Percentiles rank a stretch among this genome's conserved stretches.
Conservation (phyloP, 1,139 yeast species). For the Wickerhamomyces sp. region DNA sequence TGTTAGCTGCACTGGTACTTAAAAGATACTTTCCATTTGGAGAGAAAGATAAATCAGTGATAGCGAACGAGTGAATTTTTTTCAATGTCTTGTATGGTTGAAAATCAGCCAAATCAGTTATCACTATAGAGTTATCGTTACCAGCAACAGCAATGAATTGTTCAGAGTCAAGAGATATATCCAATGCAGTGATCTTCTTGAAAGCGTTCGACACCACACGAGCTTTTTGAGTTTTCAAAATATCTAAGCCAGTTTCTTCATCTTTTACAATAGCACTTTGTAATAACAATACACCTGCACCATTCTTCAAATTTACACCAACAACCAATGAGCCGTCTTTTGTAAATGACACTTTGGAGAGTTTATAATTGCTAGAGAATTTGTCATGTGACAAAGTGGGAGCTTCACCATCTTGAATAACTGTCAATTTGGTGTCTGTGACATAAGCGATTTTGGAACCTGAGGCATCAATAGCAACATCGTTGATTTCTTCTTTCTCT, state of each 20-base stretch:
- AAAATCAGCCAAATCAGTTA: slow-evolving; percentile 50
- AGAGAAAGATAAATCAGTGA: slow-evolving; percentile 69
- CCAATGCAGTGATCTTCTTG: slow-evolving; percentile 69
- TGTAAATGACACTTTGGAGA: slow-evolving; percentile 59
- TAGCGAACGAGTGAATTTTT: slow-evolving; percentile 74
- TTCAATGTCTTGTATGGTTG: slow-evolving; percentile 45
- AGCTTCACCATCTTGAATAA: slow-evolving; percentile 45
- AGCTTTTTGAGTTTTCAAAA: slow-evolving; percentile 32
- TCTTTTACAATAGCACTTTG: slow-evolving; percentile 21
- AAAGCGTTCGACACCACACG: slow-evolving; percentile 46
- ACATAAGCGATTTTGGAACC: slow-evolving; percentile 53
- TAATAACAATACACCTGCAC: slow-evolving; percentile 36
- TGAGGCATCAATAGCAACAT: slow-evolving; percentile 43
- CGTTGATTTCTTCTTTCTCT: slow-evolving; percentile 50
- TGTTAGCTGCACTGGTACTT: slow-evolving; percentile 77
- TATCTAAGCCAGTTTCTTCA: slow-evolving; percentile 1
- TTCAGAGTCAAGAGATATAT: slow-evolving; percentile 39
- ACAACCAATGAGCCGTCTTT: slow-evolving; percentile 46
- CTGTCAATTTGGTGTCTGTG: slow-evolving; percentile 49
- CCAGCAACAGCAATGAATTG: slow-evolving; percentile 69
- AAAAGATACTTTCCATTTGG: slow-evolving; percentile 68
- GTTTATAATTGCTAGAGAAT: slow-evolving; percentile 30
- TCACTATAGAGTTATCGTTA: slow-evolving; percentile 63
- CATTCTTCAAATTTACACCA: slow-evolving; percentile 48
- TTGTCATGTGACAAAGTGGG: slow-evolving; percentile 32